phyloP scores from a whole-genome alignment of 495 filamentous ascomycete genomes.

The Rostrohypoxylon terebratum region DNA sequence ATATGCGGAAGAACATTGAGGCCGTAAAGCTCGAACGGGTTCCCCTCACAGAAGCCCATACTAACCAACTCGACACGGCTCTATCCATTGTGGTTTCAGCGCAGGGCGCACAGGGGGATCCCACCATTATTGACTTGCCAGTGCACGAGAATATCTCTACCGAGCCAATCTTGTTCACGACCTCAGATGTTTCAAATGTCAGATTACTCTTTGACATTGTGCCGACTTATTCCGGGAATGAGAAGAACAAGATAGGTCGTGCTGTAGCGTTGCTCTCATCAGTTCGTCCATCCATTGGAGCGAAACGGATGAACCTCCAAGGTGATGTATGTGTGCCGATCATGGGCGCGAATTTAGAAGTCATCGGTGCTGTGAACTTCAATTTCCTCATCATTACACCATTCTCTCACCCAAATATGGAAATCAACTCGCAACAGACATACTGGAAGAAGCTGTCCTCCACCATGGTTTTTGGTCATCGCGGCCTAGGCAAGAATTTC shows the following conservation, averaged over 20 bases:
- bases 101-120: constrained; percentile 84
- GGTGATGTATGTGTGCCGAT: constrained; percentile 95
- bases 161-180: constrained; percentile 89
- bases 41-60: constrained; percentile 85
- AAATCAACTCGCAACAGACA: constrained; percentile 86
- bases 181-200: constrained; percentile 80
- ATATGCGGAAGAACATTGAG: constrained; percentile 81
- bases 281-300: constrained; percentile 82
- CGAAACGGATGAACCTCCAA: constrained; percentile 82
- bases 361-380: constrained; percentile 95
- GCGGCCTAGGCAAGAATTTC: constrained; percentile 93
- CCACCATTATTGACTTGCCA: constrained; percentile 89
- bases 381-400: constrained; percentile 96
- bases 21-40: constrained; percentile 92
- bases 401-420: constrained; percentile 93
- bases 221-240: constrained; percentile 94
- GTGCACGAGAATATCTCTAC: constrained; percentile 94
- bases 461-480: constrained; percentile 94
- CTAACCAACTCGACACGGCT: constrained; percentile 92
- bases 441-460: constrained; percentile 83
- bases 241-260: constrained; percentile 88
- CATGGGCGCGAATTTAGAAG: constrained; percentile 81
- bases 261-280: constrained; percentile 90
- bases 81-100: constrained; percentile 94
- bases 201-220: constrained; percentile 95